Evolutionary conservation across 2,329 filamentous ascomycete genomes (phyloP).

Genomic region (Exophiala calicioides): DNA sequence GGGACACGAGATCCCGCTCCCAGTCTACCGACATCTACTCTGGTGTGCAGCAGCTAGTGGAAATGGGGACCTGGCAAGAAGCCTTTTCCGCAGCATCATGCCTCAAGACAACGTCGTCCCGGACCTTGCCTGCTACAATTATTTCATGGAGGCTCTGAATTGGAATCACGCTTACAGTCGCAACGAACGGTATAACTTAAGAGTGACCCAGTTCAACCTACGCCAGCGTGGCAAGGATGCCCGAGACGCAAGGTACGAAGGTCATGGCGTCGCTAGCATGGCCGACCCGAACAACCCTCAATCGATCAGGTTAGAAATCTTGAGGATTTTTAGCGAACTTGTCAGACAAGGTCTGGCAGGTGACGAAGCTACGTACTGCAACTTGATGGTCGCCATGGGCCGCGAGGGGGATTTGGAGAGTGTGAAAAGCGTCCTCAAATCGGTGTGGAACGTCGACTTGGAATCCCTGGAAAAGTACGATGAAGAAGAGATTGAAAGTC

Average conservation of each 20-base stretch:
- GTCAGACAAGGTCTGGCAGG: constrained; percentile 41
- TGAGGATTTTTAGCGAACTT: constrained; percentile 53
- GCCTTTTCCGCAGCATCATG: constrained; percentile 50
- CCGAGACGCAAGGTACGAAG: constrained; percentile 26
- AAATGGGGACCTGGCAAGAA: constrained; percentile 44
- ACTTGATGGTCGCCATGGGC: constrained; percentile 54
- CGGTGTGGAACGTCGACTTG: constrained; percentile 58
- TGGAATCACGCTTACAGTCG: constrained; percentile 48
- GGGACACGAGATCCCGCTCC: constrained; percentile 42
- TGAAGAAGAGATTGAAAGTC: constrained; percentile 37
- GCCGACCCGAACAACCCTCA: constrained; percentile 14
- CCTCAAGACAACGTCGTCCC: constrained; percentile 41
- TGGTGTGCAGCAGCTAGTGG: constrained; percentile 53
- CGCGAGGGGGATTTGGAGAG: constrained; percentile 54
- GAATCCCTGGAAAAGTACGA: constrained; percentile 40
- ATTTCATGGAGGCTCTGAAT: constrained; percentile 53
- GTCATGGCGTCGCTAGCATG: constrained; percentile 29
- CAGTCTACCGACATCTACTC: constrained; percentile 57
- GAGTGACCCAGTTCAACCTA: constrained; percentile 36
- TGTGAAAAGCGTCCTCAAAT: constrained; percentile 51
- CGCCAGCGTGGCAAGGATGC: constrained; percentile 25
- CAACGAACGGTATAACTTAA: constrained; percentile 41
- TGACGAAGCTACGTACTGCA: constrained; percentile 56
- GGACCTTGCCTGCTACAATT: constrained; percentile 56
- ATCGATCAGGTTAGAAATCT: constrained; percentile 31